Conservation (phyloP, 495 filamentous ascomycete genomes). For the Acidiella bohemica region DNA sequence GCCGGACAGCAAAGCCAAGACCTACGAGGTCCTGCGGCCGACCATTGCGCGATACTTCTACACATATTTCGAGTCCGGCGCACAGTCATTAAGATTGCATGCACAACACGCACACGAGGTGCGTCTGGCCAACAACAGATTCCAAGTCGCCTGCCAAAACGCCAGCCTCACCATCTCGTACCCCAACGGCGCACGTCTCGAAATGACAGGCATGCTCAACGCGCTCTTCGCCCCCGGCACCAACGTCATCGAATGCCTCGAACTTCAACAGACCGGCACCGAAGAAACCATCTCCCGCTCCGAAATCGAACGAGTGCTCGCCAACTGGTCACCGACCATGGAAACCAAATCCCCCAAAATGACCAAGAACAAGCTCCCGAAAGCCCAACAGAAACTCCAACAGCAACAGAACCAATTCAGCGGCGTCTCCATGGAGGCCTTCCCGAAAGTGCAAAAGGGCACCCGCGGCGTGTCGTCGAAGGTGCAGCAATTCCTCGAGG, state of each 20-base stretch:
- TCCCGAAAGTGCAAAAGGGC: slow-evolving; percentile 20
- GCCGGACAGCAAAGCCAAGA: slow-evolving; percentile 40
- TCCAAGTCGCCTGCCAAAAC: slow-evolving; percentile 6
- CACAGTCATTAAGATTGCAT: slow-evolving; percentile 65
- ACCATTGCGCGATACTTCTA: slow-evolving; percentile 68
- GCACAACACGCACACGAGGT: slow-evolving; percentile 40
- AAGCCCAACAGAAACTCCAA: slow-evolving; percentile 19
- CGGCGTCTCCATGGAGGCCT: slow-evolving; percentile 19
- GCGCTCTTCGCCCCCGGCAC: slow-evolving; percentile 13
- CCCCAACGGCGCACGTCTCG: slow-evolving; percentile 13
- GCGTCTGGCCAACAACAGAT: slow-evolving; percentile 1
- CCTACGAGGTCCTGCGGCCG: slow-evolving; percentile 63
- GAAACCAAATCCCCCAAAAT: slow-evolving; percentile 29
- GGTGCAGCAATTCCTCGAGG: slow-evolving; percentile 29
- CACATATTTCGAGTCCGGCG: slow-evolving; percentile 71
- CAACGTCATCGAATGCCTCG: slow-evolving; percentile 22
- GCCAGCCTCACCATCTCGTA: slow-evolving; percentile 13
- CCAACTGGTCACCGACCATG: slow-evolving; percentile 21
- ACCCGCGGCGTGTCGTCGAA: slow-evolving; percentile 20
- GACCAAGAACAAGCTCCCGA: slow-evolving; percentile 25
- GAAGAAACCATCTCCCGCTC: slow-evolving; percentile 24
- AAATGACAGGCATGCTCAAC: slow-evolving; percentile 9
- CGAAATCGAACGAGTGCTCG: slow-evolving; percentile 24
- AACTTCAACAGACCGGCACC: slow-evolving; percentile 22
- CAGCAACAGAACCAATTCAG: slow-evolving; percentile 16